Evolutionary conservation across 1,284 basidiomycete genomes (phyloP), one percentile per base, ranked within the genome.

Genomic region (Butyriboletus appendiculatus): DNA sequence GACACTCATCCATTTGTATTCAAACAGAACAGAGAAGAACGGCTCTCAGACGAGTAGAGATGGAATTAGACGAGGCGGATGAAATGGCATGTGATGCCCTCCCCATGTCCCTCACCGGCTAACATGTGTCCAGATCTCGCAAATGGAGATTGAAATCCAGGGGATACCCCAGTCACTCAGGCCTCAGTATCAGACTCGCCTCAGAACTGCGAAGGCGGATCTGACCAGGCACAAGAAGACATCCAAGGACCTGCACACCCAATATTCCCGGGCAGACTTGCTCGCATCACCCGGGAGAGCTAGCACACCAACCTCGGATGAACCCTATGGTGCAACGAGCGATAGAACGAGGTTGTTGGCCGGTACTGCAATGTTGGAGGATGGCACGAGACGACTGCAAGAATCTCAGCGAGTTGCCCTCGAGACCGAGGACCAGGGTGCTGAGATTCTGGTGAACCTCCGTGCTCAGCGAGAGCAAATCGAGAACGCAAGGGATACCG

Each of bases 71-170:
- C 67, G 97, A 99, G 74, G 96, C 96, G 0, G 96, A 98, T 64
- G 97, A 99, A 78, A 95, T 98, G 82, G 94, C 90, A 64, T 57
- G 80, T 66, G 15, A 18, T 16, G 28, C 42, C 9, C 20, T 45
- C 35, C 10, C 35, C 15, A 2, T 38, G 3, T 26, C 53, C 12
- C 54, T 45, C 26, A 26, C 46, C 32, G 9, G 20, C 59, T 61
- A 42, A 59, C 53, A 24, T 30, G 22, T 9, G 15, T 20, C 37
- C 62, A 96, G 94, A 83, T 97, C 60, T 94, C 93, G 34, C 97
- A 99, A 82, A 98, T 99, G 96, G 96, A 98, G 74, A 91, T 99
- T 58, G 97, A 99, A 76, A 88, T 97, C n/a, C 94, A 96, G 67
- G 90, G 92, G 12, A 96, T 98, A 70, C 95, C 96, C 0, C 87